Percentiles rank a stretch among this genome's conserved stretches.
These are phyloP conservation scores for Phialophora macrospora DNA, from an alignment of 2,329 filamentous ascomycete genomes.

Conservation along the genomic window DNA sequence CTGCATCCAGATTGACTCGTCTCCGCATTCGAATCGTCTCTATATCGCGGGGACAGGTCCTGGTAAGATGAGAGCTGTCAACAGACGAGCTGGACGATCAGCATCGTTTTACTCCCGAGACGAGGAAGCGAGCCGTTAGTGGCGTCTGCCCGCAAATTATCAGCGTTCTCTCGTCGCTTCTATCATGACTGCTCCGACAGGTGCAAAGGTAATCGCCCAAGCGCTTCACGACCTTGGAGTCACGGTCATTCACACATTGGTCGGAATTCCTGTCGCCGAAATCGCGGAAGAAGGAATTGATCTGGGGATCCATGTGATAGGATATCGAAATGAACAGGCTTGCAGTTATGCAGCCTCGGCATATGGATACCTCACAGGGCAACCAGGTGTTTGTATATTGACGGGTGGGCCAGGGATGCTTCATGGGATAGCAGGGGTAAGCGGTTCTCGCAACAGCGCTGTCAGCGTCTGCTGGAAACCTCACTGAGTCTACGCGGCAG, in stretches of 20 bases:
- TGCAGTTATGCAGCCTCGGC: conserved; percentile 63
- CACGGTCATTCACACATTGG: conserved; percentile 58
- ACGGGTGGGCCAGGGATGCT: conserved; percentile 64
- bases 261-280: conserved; percentile 62
- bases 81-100: not conserved
- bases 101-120: not conserved
- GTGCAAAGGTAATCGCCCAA: conserved; percentile 56
- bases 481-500: conserved; percentile 32
- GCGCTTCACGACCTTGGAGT: conserved; percentile 57
- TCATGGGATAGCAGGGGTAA: conserved; percentile 62
- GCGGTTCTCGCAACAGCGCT: conserved; percentile 28
- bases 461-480: not conserved
- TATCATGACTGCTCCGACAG: conserved; percentile 40
- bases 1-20: conserved; percentile 4
- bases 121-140: not conserved
- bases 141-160: too few relatives aligned
- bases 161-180: not conserved
- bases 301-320: conserved; percentile 62
- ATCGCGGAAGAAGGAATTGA: conserved; percentile 63
- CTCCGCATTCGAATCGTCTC: conserved; percentile 10
- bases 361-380: conserved; percentile 63
- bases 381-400: conserved; percentile 62
- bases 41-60: not conserved
- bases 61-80: not conserved
- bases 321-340: conserved; percentile 64